These are phyloP conservation scores for Cicer pinnatifidum DNA, from an alignment of 306 rosid species.

Conservation along the genomic window DNA sequence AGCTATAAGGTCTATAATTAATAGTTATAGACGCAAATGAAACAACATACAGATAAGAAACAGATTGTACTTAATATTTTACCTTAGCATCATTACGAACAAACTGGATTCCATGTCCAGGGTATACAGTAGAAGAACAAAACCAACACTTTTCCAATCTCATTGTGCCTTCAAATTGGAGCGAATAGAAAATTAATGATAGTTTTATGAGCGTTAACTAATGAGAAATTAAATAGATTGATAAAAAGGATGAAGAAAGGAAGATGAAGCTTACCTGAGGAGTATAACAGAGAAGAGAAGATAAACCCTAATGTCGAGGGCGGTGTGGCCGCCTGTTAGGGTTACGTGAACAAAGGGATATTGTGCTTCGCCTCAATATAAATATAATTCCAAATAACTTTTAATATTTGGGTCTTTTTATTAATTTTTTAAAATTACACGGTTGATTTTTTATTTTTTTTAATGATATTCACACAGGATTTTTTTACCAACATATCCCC, in stretches of 20 bases:
- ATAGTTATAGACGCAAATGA: background rate
- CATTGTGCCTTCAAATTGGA: conserved; percentile 48
- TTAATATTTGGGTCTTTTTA: too few species aligned
- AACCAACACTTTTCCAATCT: conserved; percentile 97
- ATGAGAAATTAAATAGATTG: background rate
- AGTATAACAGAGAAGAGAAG: background rate
- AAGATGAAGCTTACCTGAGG: background rate
- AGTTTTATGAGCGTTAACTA: background rate
- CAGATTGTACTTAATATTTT: background rate
- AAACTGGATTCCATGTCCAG: conserved; percentile 75
- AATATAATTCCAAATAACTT: background rate
- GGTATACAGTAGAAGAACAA: conserved; percentile 86
- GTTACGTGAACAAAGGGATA: background rate
- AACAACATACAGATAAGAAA: background rate
- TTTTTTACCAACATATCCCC: too few species aligned
- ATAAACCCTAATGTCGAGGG: background rate
- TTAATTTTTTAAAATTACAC: too few species aligned
- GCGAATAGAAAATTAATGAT: background rate
- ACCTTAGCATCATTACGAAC: conserved; percentile 95
- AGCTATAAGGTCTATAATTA: background rate
- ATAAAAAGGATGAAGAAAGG: background rate
- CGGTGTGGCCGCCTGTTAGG: conserved; percentile 22
- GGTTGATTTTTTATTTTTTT: too few species aligned
- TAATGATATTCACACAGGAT: too few species aligned
- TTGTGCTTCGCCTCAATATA: background rate